Evolutionary conservation across 2,329 filamentous ascomycete genomes (phyloP), one percentile per base, ranked within the genome.

Genomic region (Teratosphaeria pseudoeucalypti): DNA sequence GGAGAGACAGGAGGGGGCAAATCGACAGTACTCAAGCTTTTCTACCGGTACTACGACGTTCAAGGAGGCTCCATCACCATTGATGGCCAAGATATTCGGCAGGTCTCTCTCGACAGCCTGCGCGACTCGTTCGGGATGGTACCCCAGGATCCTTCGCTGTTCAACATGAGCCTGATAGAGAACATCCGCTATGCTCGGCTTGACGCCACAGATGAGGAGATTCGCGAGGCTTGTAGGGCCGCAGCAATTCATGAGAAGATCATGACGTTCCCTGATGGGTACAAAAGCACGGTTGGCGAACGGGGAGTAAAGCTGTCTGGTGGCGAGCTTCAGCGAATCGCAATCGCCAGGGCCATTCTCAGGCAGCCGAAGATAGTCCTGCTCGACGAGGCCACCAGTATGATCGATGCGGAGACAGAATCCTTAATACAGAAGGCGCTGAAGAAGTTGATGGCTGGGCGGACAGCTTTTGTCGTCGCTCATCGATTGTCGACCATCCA

Each of bases 301-400:
- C 82, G 82, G 32, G 90, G 90, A 4, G 86, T 87, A 55, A 90
- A 89, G 69, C 76, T 95, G 1, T 90, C 87, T 11, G 88, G 89
- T n/a, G 90, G 90, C 0, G 90, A 95, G 71, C 83, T 89, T n/a
- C 90, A 95, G 71, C 83, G 90, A 5, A 81, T 95, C 27, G 86
- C 88, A 2, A 90, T 91, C 62, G 88, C 87, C 0, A 79, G 88
- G 7, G 85, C 85, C 11, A 84, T 90, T 32, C 79, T 90, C 57
- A 83, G 85, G 54, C 76, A 84, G 56, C 87, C 87, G 0, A 75
- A 77, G 0, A 82, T 91, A 1, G 74, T 91, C 2, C 81, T 91
- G 6, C 76, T 94, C 7, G 88, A 94, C 67, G 88, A 92, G 72
- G 88, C 89, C 1, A 91, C 88, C 0, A 87, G 84, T 60, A 85